Percentiles rank a stretch among this genome's conserved stretches.
Conservation (phyloP, 805 yeast species). For the Candida broadrunensis region DNA sequence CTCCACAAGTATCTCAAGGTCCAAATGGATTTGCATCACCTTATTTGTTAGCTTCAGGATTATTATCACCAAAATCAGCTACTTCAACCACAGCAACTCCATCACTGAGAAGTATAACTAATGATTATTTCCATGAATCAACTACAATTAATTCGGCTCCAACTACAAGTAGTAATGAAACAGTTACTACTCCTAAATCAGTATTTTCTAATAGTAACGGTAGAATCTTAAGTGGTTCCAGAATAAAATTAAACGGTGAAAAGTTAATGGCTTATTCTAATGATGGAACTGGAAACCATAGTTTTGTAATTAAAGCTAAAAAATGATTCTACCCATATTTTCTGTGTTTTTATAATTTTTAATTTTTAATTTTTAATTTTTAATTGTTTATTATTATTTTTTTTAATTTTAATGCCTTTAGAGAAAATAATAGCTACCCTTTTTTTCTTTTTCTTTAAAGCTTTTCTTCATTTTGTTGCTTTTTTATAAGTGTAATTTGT, state of each 20-base stretch:
- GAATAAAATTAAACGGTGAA: constrained; percentile 19
- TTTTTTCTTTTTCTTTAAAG: too few relatives aligned
- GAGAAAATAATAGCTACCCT: too few relatives aligned
- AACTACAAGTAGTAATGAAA: not conserved
- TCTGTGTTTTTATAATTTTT: not conserved
- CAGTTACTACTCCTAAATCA: constrained; percentile 16
- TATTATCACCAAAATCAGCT: constrained; percentile 46
- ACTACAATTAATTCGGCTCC: not conserved
- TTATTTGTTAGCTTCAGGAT: constrained; percentile 62
- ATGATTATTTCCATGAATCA: constrained; percentile 4
- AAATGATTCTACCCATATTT: constrained; percentile 9
- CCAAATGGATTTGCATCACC: constrained; percentile 61
- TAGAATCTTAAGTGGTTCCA: constrained; percentile 18
- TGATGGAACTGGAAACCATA: constrained; percentile 37
- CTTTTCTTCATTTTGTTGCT: too few relatives aligned
- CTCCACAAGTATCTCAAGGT: constrained; percentile 11
- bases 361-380: too few relatives aligned
- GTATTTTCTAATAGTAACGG: constrained; percentile 22
- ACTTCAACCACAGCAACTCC: constrained; percentile 2
- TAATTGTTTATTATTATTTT: too few relatives aligned
- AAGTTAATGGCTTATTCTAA: constrained; percentile 40
- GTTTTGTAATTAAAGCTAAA: constrained; percentile 35
- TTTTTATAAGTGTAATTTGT: too few relatives aligned
- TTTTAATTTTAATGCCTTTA: too few relatives aligned
- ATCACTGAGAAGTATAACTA: constrained; percentile 1